Percentiles rank a stretch among this genome's conserved stretches.
Evolutionary conservation across 1,284 basidiomycete species (phyloP).

Genomic region (Acaromyces ingoldii): DNA sequence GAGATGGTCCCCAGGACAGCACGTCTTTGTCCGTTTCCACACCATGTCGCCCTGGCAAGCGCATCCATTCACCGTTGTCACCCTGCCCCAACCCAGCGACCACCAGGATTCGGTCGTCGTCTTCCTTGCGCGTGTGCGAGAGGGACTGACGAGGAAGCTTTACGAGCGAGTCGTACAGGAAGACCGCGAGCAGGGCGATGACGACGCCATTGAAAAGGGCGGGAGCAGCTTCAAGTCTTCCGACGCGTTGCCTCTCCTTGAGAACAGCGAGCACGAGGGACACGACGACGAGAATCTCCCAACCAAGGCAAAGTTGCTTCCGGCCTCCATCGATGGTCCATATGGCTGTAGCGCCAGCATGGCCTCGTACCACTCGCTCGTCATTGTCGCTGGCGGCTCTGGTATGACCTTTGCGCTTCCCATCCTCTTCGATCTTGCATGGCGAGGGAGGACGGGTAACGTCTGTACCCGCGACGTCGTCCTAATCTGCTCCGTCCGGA

Average conservation of each 20-base stretch:
- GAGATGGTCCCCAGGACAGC: conserved; percentile 29
- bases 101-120: conserved; percentile 23
- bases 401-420: conserved; percentile 35
- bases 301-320: background rate
- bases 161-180: conserved; percentile 7
- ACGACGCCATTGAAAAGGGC: background rate
- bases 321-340: conserved; percentile 33
- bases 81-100: conserved; percentile 31
- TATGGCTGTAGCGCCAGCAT: conserved; percentile 25
- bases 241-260: no score
- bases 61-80: conserved; percentile 45
- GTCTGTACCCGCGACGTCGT: background rate
- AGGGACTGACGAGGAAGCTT: conserved; percentile 22
- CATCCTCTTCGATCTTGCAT: conserved; percentile 20
- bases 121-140: conserved; percentile 24
- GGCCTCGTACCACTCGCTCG: conserved; percentile 13
- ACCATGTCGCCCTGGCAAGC: conserved; percentile 22
- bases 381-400: conserved; percentile 30
- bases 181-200: background rate
- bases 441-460: background rate
- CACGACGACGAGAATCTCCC: background rate
- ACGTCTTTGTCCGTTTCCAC: conserved; percentile 43
- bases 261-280: no score
- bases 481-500: background rate
- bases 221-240: no score